Evolutionary conservation across 2,329 filamentous ascomycete species (phyloP), one percentile per base, ranked within the genome.

Genomic region (Lecanicillium sp.): DNA sequence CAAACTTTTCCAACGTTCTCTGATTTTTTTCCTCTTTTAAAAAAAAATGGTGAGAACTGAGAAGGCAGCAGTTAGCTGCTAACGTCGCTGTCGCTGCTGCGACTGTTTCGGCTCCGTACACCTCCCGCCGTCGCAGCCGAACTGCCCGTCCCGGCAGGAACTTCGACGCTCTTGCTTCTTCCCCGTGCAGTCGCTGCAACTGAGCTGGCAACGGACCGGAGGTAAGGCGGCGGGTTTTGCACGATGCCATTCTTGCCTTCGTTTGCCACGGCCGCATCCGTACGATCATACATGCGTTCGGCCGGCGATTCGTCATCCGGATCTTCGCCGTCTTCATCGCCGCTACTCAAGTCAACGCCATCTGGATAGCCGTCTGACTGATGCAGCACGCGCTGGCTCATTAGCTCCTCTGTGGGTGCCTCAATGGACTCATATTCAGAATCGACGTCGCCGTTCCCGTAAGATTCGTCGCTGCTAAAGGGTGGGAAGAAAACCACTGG

Each of bases 401-500:
- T 54, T 13, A 55, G 36, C 14, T 51, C 51, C 30, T 54, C 55
- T 2, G 51, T 50, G 2, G 57, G 31, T n/a, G 32, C 12, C 8
- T 32, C 29, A 19, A 38, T 27, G 12, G 36, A 59, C 12, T 51
- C 46, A 2, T 52, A 42, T 8, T 52, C 49, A 8, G 57, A 55
- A 5, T 54, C 52, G n/a, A 50, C 50, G 3, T 60, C 51, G 0
- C 60, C 60, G 4, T 57, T 53, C 1, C 48, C 51, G 4, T 57
- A 56, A 3, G 56, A 62, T 5, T 57, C 52, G 32, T 65, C 65
- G 9, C 60, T 51, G 43, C 66, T 71, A 31, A 70, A 65, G 0
- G 64, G 64, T 0, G 65, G 66, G 46, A 70, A 68, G 50, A 71
- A 76, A 42, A 70, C 68, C 3, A 65, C 62, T 0, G 73, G 70